Percentiles rank a stretch among this genome's conserved stretches.
Evolutionary conservation across 805 yeast species (phyloP).

Genomic region (Barnettozyma vustinii): DNA sequence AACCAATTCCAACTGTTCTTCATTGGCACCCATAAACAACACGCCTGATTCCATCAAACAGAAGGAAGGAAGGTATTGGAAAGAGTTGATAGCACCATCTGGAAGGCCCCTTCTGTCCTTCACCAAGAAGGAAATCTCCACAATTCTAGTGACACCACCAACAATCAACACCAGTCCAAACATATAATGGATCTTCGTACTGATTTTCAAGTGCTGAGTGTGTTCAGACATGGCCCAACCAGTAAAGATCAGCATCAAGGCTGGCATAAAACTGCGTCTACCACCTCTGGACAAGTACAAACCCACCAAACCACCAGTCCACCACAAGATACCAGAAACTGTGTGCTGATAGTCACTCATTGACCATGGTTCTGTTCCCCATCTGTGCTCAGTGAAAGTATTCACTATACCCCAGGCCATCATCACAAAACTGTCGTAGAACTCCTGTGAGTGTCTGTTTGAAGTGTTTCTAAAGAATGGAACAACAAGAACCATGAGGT

Average conservation of each 20-base stretch:
- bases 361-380: slow-evolving; percentile 86
- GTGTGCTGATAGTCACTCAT: slow-evolving; percentile 96
- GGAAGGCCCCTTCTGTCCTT: slow-evolving; percentile 45
- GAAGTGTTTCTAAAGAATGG: slow-evolving; percentile 64
- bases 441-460: slow-evolving; percentile 68
- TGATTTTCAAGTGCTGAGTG: slow-evolving; percentile 64
- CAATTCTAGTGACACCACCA: slow-evolving; percentile 71
- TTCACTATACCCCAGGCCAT: slow-evolving; percentile 89
- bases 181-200: slow-evolving; percentile 83
- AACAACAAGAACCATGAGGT: slow-evolving; percentile 58
- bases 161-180: slow-evolving; percentile 77
- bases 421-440: slow-evolving; percentile 76
- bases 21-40: slow-evolving; percentile 88
- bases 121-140: slow-evolving; percentile 76
- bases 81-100: slow-evolving; percentile 48
- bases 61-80: slow-evolving; percentile 86
- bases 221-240: slow-evolving; percentile 96
- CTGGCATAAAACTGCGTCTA: slow-evolving; percentile 71
- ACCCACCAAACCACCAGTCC: slow-evolving; percentile 90
- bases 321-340: slow-evolving; percentile 94
- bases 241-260: slow-evolving; percentile 75
- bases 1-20: slow-evolving; percentile 75
- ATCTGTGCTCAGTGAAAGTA: slow-evolving; percentile 93
- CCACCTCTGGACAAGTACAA: slow-evolving; percentile 67
- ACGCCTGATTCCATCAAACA: slow-evolving; percentile 74